A percentile compares a stretch with the other conserved stretches of the same genome.
phyloP scores from a whole-genome alignment of 768 basidiomycete species.

The Amanita phalloides region DNA sequence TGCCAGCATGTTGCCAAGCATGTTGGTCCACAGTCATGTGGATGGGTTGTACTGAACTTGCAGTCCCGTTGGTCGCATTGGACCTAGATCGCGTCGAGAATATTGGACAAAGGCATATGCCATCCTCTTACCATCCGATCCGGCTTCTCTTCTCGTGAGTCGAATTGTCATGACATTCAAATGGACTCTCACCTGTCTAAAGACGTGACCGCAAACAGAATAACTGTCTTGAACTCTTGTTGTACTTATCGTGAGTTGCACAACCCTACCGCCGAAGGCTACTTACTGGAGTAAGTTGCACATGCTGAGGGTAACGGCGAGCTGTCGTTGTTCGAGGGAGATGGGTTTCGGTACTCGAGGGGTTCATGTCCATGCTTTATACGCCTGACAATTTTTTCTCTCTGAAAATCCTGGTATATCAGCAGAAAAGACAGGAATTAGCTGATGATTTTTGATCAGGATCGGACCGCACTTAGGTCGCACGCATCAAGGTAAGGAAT shows the following conservation, averaged over 20 bases:
- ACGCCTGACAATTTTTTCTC: slow-evolving; percentile 6
- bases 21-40: slow-evolving; percentile 42
- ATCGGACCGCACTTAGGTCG: slow-evolving; percentile 6
- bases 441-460: slow-evolving; percentile 7
- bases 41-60: slow-evolving; percentile 63
- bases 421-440: slow-evolving; percentile 5
- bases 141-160: slow-evolving; percentile 27
- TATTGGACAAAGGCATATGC: slow-evolving; percentile 6
- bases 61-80: slow-evolving; percentile 55
- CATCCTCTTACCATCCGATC: slow-evolving; percentile 42
- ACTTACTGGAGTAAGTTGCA: slow-evolving; percentile 65
- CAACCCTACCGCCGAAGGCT: slow-evolving; percentile 2
- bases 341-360: slow-evolving; percentile 5
- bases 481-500: slow-evolving; percentile 7
- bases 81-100: slow-evolving; percentile 29
- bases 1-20: slow-evolving; percentile 66
- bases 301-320: slow-evolving; percentile 31
- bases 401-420: slow-evolving; percentile 8
- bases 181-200: slow-evolving; percentile 32
- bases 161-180: neutral
- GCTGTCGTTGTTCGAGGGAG: slow-evolving; percentile 8
- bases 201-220: slow-evolving; percentile 43
- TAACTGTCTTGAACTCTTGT: slow-evolving; percentile 57
- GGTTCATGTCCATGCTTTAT: slow-evolving; percentile 4
- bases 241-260: slow-evolving; percentile 11